Evolutionary conservation across 164 flowering plant genomes (phyloP), one percentile per base, ranked within the genome.

Genomic region (Litsea cubeba): DNA sequence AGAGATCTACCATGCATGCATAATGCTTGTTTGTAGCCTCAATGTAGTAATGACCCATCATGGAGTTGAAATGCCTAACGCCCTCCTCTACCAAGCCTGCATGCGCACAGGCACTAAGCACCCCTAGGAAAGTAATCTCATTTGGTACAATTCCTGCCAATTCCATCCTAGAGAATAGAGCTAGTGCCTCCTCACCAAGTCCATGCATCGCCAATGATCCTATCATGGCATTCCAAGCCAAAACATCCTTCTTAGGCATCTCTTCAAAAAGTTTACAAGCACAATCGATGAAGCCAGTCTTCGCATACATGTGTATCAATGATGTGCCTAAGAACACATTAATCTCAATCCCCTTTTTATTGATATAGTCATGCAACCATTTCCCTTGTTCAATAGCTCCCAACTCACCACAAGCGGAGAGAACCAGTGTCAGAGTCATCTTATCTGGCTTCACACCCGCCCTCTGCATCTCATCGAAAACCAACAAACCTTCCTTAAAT

Each of bases 201-300:
- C 81, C 81, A 79, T 75, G 70, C n/a, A 74, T 49, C 20, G 81
- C 78, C 20, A 17, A 72, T 12, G 75, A 76, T 22, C 12, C 71
- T 46, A 79, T 79, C 76, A 79, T 68, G 18, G 82, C 76, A 72
- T 71, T 76, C 82, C 82, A 79, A 6, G 65, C 40, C 23, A 69
- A 54, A 72, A 75, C 71, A 75, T 79, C 78, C 26, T 69, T 79
- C 3, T 30, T 22, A 62, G 69, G 49, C 69, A 69, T 70, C 40
- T 32, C 71, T 40, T 46, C 64, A 40, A 78, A 75, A 71, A 78
- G 57, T 10, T 54, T 14, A 49, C 54, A n/a, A 11, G 77, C 74
- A 14, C 70, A 50, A 6, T n/a, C 62, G 54, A 75, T 12, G 65
- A 72, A 66, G 28, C 75, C 81, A 68, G 65, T 57, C 68, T 78